Conservation (phyloP, 2,329 filamentous ascomycete species). For the Podosphaera aphanis region DNA sequence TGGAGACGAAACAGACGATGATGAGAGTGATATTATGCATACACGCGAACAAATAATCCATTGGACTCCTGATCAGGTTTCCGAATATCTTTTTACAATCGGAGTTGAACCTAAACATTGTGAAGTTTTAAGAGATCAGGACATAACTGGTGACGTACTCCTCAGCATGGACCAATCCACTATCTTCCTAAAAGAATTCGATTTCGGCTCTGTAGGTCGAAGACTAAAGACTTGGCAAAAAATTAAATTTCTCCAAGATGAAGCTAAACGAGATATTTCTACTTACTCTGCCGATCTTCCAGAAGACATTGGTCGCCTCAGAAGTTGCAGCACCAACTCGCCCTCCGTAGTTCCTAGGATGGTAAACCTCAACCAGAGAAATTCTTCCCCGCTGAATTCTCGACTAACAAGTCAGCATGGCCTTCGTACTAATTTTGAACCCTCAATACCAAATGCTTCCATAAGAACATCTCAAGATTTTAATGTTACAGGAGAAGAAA, state of each 20-base stretch:
- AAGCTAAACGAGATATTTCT: conserved; percentile 36
- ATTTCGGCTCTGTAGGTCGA: conserved; percentile 72
- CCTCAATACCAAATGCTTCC: conserved; percentile 20
- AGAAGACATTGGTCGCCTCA: conserved; percentile 25
- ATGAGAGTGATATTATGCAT: conserved; percentile 57
- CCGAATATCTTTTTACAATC: conserved; percentile 64
- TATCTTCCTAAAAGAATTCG: conserved; percentile 84
- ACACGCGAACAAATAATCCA: conserved; percentile 48
- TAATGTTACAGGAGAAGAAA: conserved; percentile 20
- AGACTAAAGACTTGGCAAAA: conserved; percentile 91
- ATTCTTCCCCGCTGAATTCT: conserved; percentile 10
- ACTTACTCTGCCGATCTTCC: conserved; percentile 35
- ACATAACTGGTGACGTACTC: conserved; percentile 83
- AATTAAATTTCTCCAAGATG: conserved; percentile 75
- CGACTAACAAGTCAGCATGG: conserved; percentile 14
- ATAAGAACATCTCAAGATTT: conserved; percentile 16
- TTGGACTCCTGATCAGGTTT: conserved; percentile 66
- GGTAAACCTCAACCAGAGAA: conserved; percentile 12
- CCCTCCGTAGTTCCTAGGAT: conserved; percentile 12
- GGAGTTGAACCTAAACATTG: conserved; percentile 81
- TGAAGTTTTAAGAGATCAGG: conserved; percentile 83
- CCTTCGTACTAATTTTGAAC: conserved; percentile 17
- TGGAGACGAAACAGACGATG: conserved; percentile 85
- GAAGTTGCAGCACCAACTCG: conserved; percentile 19
- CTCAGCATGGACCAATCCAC: conserved; percentile 90